A percentile compares a stretch with the other conserved stretches of the same genome.
These are phyloP conservation scores for Sonneratia caseolaris DNA, from an alignment of 345 rosid genomes.

Conservation along the genomic window DNA sequence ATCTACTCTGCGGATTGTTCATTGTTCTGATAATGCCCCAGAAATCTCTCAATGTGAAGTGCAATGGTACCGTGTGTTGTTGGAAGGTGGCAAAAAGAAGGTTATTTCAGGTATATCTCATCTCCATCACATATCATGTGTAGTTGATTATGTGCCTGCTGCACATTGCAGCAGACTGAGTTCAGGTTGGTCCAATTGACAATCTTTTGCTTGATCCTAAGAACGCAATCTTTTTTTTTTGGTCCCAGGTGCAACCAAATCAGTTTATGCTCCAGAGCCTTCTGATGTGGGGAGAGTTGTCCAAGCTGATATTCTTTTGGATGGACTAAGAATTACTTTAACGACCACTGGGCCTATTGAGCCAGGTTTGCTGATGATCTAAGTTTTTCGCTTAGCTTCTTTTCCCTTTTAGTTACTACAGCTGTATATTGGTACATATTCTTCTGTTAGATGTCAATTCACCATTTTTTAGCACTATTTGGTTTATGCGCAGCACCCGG, in stretches of 20 bases:
- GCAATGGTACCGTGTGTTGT: slow-evolving; percentile 77
- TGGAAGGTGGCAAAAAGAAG: slow-evolving; percentile 68
- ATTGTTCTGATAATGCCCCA: slow-evolving; percentile 57
- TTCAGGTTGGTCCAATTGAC: not conserved
- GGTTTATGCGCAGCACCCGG: slow-evolving; percentile 66
- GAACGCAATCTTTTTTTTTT: slow-evolving; percentile 1
- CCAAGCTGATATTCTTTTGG: slow-evolving; percentile 54
- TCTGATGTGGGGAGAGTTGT: slow-evolving; percentile 68
- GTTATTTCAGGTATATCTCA: slow-evolving; percentile 63
- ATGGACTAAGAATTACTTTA: slow-evolving; percentile 43
- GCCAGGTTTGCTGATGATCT: slow-evolving; percentile 46
- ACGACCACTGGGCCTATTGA: slow-evolving; percentile 66
- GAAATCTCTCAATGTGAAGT: slow-evolving; percentile 60
- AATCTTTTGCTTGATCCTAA: not conserved
- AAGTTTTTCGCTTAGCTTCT: not conserved
- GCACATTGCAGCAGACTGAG: not conserved
- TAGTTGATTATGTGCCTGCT: not conserved
- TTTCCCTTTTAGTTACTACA: not conserved
- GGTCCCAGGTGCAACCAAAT: slow-evolving; percentile 74
- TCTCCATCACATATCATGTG: not conserved
- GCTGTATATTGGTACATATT: not conserved
- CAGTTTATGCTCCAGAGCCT: slow-evolving; percentile 91
- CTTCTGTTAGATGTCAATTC: not conserved
- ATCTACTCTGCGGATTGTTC: slow-evolving; percentile 54
- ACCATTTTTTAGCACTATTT: not conserved